Conservation (phyloP, 192 early-diverging fungal genomes). For the Glomus cerebriforme region DNA sequence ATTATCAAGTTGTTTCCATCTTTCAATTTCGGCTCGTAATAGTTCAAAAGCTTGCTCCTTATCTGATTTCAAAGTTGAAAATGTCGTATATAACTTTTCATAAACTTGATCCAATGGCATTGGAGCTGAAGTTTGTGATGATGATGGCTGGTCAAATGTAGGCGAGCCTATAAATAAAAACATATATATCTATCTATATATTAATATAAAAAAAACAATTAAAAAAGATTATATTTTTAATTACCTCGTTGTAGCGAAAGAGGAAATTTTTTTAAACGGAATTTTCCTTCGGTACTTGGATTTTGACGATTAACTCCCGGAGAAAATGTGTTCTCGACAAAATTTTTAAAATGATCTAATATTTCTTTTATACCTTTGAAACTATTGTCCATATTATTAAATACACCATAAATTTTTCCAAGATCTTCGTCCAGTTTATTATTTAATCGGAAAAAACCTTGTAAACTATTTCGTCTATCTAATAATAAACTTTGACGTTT, state of each 20-base stretch:
- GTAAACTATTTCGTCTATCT: constrained; percentile 23
- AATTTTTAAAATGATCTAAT: constrained; percentile 21
- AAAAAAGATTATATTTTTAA: background rate
- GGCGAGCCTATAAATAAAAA: background rate
- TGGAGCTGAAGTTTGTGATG: background rate
- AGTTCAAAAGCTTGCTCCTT: constrained; percentile 44
- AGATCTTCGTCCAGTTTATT: constrained; percentile 19
- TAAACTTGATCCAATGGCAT: constrained; percentile 38
- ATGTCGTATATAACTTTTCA: constrained; percentile 34
- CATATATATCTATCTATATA: background rate
- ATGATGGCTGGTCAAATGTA: background rate
- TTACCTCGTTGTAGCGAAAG: constrained; percentile 20
- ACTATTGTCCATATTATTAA: constrained; percentile 24
- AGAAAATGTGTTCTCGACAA: background rate
- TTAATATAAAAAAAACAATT: background rate
- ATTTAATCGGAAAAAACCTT: background rate
- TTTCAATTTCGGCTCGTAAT: constrained; percentile 42
- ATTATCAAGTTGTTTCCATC: constrained; percentile 46
- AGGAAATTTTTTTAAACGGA: constrained; percentile 21
- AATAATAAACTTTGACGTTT: constrained; percentile 16
- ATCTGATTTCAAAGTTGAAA: constrained; percentile 37
- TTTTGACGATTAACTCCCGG: background rate
- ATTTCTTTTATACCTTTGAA: constrained; percentile 5
- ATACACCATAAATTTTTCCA: constrained; percentile 3
- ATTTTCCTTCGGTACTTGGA: constrained; percentile 7